These are phyloP conservation scores for Boletus rufocinnamomeus DNA, from an alignment of 768 basidiomycete genomes.

Conservation along the genomic window DNA sequence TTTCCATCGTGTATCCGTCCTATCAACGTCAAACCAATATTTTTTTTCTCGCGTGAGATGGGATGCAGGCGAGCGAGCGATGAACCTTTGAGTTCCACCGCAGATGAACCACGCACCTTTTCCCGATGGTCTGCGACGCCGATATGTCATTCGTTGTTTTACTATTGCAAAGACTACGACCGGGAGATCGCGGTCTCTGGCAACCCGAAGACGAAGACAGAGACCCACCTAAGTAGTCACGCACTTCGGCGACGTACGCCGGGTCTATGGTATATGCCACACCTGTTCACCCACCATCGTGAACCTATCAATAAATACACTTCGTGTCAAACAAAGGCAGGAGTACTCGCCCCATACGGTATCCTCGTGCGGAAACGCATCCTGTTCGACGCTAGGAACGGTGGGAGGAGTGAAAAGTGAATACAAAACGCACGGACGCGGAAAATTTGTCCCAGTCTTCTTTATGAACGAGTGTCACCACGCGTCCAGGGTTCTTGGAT, in stretches of 20 bases:
- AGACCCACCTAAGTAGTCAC: slow-evolving; percentile 74
- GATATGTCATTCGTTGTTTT: not conserved
- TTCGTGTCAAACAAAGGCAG: too few relatives aligned
- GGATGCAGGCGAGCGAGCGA: not conserved
- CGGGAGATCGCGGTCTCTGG: not conserved
- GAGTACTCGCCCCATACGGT: slow-evolving; percentile 62
- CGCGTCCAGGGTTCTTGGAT: slow-evolving; percentile 75
- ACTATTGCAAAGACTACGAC: not conserved
- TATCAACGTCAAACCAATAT: slow-evolving; percentile 28
- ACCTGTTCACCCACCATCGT: slow-evolving; percentile 43
- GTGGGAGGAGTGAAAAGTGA: not conserved
- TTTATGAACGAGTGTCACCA: slow-evolving; percentile 87
- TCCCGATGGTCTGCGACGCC: slow-evolving; percentile 69
- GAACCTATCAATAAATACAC: not conserved
- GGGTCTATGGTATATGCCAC: slow-evolving; percentile 89
- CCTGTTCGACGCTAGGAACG: slow-evolving; percentile 18
- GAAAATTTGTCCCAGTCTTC: slow-evolving; percentile 85
- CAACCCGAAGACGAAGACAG: not conserved
- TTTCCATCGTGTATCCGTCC: slow-evolving; percentile 91
- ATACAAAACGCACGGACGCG: slow-evolving; percentile 48
- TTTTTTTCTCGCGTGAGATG: not conserved
- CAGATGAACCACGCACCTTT: slow-evolving; percentile 51
- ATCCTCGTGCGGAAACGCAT: slow-evolving; percentile 36
- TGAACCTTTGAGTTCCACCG: not conserved
- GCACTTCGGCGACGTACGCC: slow-evolving; percentile 68